Conservation (phyloP, 441 rosid species). For the Populus hybrid region DNA sequence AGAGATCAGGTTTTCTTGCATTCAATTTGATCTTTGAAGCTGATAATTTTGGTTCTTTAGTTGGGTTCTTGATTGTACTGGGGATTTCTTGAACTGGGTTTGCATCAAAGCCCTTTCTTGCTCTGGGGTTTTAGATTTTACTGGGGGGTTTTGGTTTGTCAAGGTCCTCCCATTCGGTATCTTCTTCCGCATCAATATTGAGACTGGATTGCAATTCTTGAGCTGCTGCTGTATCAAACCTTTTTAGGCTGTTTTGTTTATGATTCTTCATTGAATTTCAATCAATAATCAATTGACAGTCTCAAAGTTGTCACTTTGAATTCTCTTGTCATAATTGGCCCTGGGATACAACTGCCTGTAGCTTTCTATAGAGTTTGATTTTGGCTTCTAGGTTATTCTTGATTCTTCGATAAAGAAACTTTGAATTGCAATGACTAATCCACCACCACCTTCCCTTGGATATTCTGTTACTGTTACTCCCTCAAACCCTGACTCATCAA, state of each 20-base stretch:
- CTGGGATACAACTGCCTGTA: slow-evolving; percentile 10
- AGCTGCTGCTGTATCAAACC: not conserved
- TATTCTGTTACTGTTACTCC: slow-evolving; percentile 39
- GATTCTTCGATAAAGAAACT: not conserved
- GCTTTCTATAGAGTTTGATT: slow-evolving; percentile 1
- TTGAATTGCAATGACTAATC: slow-evolving; percentile 55
- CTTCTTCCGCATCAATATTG: not conserved
- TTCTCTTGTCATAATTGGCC: slow-evolving; percentile 6
- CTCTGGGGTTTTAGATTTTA: slow-evolving; percentile 27
- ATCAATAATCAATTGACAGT: slow-evolving; percentile 12
- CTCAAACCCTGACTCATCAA: slow-evolving; percentile 42
- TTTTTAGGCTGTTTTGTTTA: not conserved
- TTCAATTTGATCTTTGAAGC: slow-evolving; percentile 21
- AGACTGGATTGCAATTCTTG: slow-evolving; percentile 5
- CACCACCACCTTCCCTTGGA: slow-evolving; percentile 45
- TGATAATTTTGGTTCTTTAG: slow-evolving; percentile 21
- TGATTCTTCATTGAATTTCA: slow-evolving; percentile 7
- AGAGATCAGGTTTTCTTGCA: slow-evolving; percentile 2
- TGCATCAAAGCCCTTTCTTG: slow-evolving; percentile 28
- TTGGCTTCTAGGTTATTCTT: slow-evolving; percentile 1
- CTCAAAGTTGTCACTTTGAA: not conserved
- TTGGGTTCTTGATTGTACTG: slow-evolving; percentile 19
- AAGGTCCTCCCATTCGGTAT: not conserved
- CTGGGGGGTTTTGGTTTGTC: slow-evolving; percentile 16
- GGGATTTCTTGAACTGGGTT: slow-evolving; percentile 34